Percentiles rank a stretch among this genome's conserved stretches.
Evolutionary conservation across 2,329 filamentous ascomycete genomes (phyloP).

Genomic region (Trichoderma lentiforme): DNA sequence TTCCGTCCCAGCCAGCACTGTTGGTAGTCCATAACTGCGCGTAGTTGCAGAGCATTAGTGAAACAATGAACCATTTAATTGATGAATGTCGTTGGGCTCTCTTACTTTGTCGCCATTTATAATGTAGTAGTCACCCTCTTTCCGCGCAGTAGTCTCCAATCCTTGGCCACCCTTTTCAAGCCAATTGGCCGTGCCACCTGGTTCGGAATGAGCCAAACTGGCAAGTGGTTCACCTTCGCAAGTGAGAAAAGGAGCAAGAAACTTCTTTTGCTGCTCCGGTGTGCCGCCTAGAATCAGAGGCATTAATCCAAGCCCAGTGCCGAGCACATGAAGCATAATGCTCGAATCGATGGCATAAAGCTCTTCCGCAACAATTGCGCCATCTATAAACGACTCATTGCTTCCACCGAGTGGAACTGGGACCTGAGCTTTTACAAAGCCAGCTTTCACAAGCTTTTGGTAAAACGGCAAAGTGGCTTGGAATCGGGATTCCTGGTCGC

Average conservation of each 20-base stretch:
- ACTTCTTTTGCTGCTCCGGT: background rate
- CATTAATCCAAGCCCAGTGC: background rate
- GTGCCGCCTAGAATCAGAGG: background rate
- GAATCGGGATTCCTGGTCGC: background rate
- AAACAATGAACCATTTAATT: background rate
- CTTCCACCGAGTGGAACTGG: background rate
- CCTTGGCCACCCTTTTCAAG: slow-evolving; percentile 5
- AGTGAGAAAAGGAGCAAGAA: background rate
- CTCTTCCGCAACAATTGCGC: background rate
- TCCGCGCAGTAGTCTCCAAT: background rate
- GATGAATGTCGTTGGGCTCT: background rate
- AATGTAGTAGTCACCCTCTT: background rate
- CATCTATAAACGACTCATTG: slow-evolving; percentile 4
- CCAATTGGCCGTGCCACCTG: slow-evolving; percentile 4
- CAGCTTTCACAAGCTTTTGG: background rate
- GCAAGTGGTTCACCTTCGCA: background rate
- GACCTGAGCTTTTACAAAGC: background rate
- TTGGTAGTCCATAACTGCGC: background rate
- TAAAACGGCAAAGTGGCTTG: slow-evolving; percentile 1
- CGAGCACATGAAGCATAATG: slow-evolving; percentile 2
- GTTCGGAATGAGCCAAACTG: background rate
- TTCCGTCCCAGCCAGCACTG: background rate
- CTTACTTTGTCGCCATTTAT: background rate
- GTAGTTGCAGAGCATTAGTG: background rate
- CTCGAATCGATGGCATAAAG: slow-evolving; percentile 2